Percentiles rank a stretch among this genome's conserved stretches.
These are phyloP conservation scores for Phytophthora foliorum DNA, from an alignment of 352 stramenopile genomes.

Conservation along the genomic window DNA sequence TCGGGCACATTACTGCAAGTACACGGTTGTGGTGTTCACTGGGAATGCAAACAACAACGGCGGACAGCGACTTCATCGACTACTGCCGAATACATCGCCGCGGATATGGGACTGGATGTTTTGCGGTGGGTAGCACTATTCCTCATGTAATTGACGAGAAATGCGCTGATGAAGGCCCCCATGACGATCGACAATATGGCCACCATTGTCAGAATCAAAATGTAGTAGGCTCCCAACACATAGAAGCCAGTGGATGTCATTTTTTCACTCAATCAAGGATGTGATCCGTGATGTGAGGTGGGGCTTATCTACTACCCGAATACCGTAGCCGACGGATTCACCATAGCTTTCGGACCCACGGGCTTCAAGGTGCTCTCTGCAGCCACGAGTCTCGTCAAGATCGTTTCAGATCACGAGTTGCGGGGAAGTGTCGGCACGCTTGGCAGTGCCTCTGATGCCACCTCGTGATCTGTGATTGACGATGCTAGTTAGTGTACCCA, in stretches of 20 bases:
- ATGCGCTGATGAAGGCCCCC: neutral
- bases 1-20: neutral
- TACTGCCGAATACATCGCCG: conserved; percentile 5
- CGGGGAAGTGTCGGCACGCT: conserved; percentile 3
- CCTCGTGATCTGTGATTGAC: neutral
- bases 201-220: conserved; percentile 1
- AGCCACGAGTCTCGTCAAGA: neutral
- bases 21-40: neutral
- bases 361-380: neutral
- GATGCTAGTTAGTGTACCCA: too few species aligned
- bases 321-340: neutral
- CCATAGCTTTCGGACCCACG: neutral
- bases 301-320: neutral
- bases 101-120: neutral
- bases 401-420: neutral
- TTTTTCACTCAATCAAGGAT: too few species aligned
- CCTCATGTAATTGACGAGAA: neutral
- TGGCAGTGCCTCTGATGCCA: neutral
- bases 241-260: neutral
- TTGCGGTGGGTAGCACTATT: neutral
- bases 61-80: neutral
- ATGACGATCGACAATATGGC: neutral
- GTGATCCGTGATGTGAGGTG: neutral
- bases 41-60: neutral
- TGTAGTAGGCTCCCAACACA: neutral